These are phyloP conservation scores for Kazachstania psychrophila DNA, from an alignment of 805 yeast species.

Conservation along the genomic window DNA sequence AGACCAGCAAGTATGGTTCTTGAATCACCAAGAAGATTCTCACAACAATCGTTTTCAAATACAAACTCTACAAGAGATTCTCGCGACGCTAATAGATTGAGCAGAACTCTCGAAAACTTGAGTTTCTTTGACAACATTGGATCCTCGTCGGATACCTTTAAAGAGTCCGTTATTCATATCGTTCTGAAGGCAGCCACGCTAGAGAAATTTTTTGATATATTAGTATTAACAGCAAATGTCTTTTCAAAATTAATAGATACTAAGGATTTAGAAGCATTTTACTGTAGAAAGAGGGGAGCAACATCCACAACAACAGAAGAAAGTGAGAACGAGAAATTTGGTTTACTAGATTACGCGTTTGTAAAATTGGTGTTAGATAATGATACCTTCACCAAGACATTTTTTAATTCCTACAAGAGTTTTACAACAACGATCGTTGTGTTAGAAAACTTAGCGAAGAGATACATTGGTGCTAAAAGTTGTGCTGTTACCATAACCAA, in stretches of 20 bases:
- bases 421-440: slow-evolving; percentile 50
- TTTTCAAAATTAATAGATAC: slow-evolving; percentile 39
- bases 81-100: slow-evolving; percentile 15
- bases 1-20: slow-evolving; percentile 40
- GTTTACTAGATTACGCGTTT: slow-evolving; percentile 33
- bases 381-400: slow-evolving; percentile 54
- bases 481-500: slow-evolving; percentile 48
- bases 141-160: slow-evolving; percentile 28
- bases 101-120: slow-evolving; percentile 23
- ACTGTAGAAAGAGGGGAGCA: slow-evolving; percentile 22
- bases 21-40: slow-evolving; percentile 38
- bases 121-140: slow-evolving; percentile 27
- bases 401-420: slow-evolving; percentile 60
- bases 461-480: slow-evolving; percentile 54
- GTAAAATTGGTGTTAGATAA: slow-evolving; percentile 50
- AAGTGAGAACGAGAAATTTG: slow-evolving; percentile 6
- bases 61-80: slow-evolving; percentile 14
- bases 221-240: slow-evolving; percentile 61
- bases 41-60: slow-evolving; percentile 23
- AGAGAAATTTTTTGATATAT: slow-evolving; percentile 68
- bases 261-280: slow-evolving; percentile 36
- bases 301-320: background rate
- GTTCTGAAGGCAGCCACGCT: slow-evolving; percentile 61
- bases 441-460: slow-evolving; percentile 41
- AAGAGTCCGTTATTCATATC: slow-evolving; percentile 34